Evolutionary conservation across 495 filamentous ascomycete species (phyloP).

Genomic region (Bryoglossum gracile): DNA sequence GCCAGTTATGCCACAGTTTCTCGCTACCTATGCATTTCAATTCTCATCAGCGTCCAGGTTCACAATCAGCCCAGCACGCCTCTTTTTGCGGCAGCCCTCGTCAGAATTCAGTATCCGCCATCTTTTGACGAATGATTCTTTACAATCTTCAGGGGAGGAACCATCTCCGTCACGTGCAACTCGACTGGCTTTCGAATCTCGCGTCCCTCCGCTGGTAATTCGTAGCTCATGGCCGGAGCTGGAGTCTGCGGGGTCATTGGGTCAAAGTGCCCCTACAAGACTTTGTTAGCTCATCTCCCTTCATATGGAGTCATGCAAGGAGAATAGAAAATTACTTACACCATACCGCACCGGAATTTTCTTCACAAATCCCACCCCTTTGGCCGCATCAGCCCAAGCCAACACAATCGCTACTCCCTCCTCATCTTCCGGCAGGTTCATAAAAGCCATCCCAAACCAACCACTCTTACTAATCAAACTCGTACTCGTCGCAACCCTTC

Average conservation of each 20-base stretch:
- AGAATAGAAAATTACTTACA: not conserved
- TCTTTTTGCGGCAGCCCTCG: too few relatives aligned
- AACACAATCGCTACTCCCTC: slow-evolving; percentile 29
- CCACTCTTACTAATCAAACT: slow-evolving; percentile 29
- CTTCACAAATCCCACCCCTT: slow-evolving; percentile 27
- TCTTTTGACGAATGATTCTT: not conserved
- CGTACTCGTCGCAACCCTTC: slow-evolving; percentile 24
- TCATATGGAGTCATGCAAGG: not conserved
- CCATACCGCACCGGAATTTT: slow-evolving; percentile 24
- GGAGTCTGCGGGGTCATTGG: slow-evolving; percentile 7
- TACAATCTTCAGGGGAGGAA: slow-evolving; percentile 3
- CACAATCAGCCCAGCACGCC: too few relatives aligned
- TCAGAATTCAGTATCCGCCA: too few relatives aligned
- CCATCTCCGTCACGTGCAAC: not conserved
- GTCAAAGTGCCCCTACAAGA: not conserved
- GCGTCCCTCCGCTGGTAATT: slow-evolving; percentile 11
- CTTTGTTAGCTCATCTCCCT: not conserved
- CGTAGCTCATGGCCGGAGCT: slow-evolving; percentile 2
- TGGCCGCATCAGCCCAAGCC: slow-evolving; percentile 29
- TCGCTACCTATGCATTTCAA: too few relatives aligned
- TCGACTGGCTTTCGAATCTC: slow-evolving; percentile 8
- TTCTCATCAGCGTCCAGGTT: too few relatives aligned
- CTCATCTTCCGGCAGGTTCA: slow-evolving; percentile 29
- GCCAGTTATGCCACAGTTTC: too few relatives aligned
- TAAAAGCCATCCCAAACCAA: slow-evolving; percentile 30